Base-by-base conservation (phyloP, 257 asterid species). In the Thymus quinquecostatus region DNA sequence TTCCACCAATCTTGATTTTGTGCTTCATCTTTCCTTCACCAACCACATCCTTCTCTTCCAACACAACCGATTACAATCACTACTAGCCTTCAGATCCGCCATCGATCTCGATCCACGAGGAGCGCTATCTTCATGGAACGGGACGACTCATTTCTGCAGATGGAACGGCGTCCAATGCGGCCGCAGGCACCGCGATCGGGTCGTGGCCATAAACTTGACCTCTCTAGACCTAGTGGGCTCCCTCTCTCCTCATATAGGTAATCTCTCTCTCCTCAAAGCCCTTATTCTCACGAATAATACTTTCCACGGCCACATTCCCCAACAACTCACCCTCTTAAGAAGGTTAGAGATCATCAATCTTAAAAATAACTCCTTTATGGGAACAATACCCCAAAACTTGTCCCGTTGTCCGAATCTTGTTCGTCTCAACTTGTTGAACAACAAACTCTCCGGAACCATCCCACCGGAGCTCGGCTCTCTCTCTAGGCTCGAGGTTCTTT, bases 161-260 rank as follows among this genome's bases (percentile, higher is more conserved):
- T 68, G 72, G 72, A 27, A 54, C 6, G 72, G 72, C 13, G 14
- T 68, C 53, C 29, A 2, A 1, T 68, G 72, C 32, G 32, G 72
- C 40, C 51, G 41, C 0, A 68, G 51, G 12, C 72, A 67, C 48
- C 63, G 1, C 1, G 53, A 68, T 11, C 30, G 72, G 6, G 72
- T 67, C 27, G 62, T 51, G 1, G 12, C 5, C 8, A 67, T 68
- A 38, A 21, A 68, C 41, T n/a, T 68, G 28, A 54, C 1, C 1
- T 68, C 72, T 53, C 72, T 53, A 38, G 63, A 41, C 8, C 33
- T 53, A 6, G 63, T 38, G 3, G 72, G 72, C 10, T 2, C 72
- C 5, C 53, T 38, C 10, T 54, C 63, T 6, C 64, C 72, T 40
- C 72, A 53, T 2, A 2, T 68, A 38, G 72, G 43, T 6, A 54